phyloP scores from a whole-genome alignment of 129 eudicot genomes.

The Oenanthe sinensis region DNA sequence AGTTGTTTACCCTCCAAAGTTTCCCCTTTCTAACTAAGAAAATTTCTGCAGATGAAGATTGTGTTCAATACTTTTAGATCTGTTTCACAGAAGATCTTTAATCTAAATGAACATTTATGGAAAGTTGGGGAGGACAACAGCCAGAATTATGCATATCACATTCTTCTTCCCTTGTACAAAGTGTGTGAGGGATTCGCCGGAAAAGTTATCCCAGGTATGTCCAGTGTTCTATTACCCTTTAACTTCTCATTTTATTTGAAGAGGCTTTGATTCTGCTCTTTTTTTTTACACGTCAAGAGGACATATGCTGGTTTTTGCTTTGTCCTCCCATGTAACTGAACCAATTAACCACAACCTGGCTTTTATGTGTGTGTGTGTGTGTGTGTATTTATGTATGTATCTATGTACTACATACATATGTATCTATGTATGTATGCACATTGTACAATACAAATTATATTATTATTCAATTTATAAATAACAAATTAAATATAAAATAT shows the following conservation, averaged over 20 bases:
- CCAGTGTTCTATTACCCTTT: neutral
- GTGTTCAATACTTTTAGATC: constrained; percentile 43
- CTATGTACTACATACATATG: too few relatives aligned
- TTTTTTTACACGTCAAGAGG: neutral
- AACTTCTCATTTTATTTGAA: neutral
- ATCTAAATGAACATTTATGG: constrained; percentile 8
- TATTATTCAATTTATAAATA: too few relatives aligned
- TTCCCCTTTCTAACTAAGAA: constrained; percentile 2
- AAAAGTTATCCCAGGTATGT: constrained; percentile 57
- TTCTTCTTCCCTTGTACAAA: constrained; percentile 71
- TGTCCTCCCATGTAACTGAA: neutral
- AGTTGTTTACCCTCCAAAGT: neutral
- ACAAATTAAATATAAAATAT: too few relatives aligned
- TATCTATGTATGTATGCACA: too few relatives aligned
- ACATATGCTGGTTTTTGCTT: neutral
- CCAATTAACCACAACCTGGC: too few relatives aligned
- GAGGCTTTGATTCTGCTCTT: neutral
- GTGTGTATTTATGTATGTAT: too few relatives aligned
- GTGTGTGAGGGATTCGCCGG: constrained; percentile 82
- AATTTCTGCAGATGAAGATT: constrained; percentile 53
- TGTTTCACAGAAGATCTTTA: constrained; percentile 41
- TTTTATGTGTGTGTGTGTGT: too few relatives aligned
- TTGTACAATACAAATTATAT: too few relatives aligned
- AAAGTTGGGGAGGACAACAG: constrained; percentile 24
- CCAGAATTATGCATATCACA: constrained; percentile 43